phyloP scores from a whole-genome alignment of 306 rosid species.

The Pterocarpus santalinus region DNA sequence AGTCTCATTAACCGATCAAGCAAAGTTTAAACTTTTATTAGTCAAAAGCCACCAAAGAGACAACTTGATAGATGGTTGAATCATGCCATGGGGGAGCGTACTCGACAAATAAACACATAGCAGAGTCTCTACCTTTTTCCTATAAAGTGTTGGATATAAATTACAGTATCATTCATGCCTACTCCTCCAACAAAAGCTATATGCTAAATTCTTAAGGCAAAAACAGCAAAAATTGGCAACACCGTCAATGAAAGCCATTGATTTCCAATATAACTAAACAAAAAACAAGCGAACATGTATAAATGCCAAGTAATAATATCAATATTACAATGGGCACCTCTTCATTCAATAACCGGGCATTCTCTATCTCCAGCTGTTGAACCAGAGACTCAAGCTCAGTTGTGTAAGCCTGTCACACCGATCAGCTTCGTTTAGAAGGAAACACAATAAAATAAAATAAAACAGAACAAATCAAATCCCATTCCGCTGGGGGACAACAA shows the following conservation, averaged over 20 bases:
- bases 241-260: neutral
- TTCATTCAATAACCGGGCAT: slow-evolving; percentile 61
- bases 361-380: slow-evolving; percentile 78
- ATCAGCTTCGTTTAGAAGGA: slow-evolving; percentile 15
- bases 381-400: slow-evolving; percentile 80
- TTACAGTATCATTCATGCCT: neutral
- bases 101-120: neutral
- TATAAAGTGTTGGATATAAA: neutral
- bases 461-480: neutral
- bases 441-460: neutral
- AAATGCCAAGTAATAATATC: neutral
- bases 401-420: slow-evolving; percentile 73
- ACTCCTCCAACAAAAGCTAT: neutral
- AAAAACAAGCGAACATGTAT: neutral
- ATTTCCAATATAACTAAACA: neutral
- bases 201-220: slow-evolving; percentile 17
- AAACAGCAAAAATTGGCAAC: neutral
- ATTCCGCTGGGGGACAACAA: neutral
- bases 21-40: neutral
- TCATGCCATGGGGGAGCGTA: neutral
- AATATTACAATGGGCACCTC: slow-evolving; percentile 58
- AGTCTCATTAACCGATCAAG: slow-evolving; percentile 3
- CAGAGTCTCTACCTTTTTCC: neutral
- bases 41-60: slow-evolving; percentile 22
- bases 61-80: slow-evolving; percentile 17